A percentile compares a stretch with the other conserved stretches of the same genome.
These are phyloP conservation scores for Pythium folliculosum DNA, from an alignment of 352 stramenopile genomes.

Conservation along the genomic window DNA sequence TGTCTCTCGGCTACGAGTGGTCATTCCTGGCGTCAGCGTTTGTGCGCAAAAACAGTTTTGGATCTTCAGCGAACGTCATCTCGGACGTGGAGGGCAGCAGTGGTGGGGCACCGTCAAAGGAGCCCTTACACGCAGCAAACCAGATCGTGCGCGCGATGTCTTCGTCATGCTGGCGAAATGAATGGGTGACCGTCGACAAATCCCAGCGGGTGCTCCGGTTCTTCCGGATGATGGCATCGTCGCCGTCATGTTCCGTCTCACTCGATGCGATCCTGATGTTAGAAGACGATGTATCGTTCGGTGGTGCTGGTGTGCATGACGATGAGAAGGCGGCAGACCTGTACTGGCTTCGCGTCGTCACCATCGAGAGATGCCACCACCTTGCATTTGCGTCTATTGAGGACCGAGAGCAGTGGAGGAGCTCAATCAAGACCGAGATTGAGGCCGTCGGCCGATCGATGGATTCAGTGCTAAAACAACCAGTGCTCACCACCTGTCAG, in stretches of 20 bases:
- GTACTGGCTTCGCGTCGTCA: constrained; percentile 52
- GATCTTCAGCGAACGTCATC: constrained; percentile 21
- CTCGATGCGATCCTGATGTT: constrained; percentile 38
- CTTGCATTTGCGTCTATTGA: constrained; percentile 40
- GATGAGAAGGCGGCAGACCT: constrained; percentile 16
- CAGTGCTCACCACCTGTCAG: constrained; percentile 26
- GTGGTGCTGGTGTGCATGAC: background rate
- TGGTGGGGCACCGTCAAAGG: constrained; percentile 9
- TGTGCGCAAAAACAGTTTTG: constrained; percentile 28
- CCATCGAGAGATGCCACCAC: constrained; percentile 48
- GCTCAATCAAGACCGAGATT: constrained; percentile 27
- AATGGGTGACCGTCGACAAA: constrained; percentile 56
- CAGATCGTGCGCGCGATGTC: constrained; percentile 49
- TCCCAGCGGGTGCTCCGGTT: constrained; percentile 40
- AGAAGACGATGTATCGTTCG: constrained; percentile 14
- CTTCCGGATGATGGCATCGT: constrained; percentile 46
- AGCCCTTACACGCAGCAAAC: constrained; percentile 27
- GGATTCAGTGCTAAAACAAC: constrained; percentile 20
- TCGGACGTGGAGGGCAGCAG: constrained; percentile 3
- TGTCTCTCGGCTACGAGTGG: constrained; percentile 34
- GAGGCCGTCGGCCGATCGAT: constrained; percentile 4
- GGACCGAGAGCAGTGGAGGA: constrained; percentile 41
- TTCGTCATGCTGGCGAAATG: constrained; percentile 45
- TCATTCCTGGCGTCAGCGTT: constrained; percentile 28
- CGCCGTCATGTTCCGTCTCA: constrained; percentile 33